Evolutionary conservation across 352 stramenopile species (phyloP), one percentile per base, ranked within the genome.

Genomic region (Pythium biforme): DNA sequence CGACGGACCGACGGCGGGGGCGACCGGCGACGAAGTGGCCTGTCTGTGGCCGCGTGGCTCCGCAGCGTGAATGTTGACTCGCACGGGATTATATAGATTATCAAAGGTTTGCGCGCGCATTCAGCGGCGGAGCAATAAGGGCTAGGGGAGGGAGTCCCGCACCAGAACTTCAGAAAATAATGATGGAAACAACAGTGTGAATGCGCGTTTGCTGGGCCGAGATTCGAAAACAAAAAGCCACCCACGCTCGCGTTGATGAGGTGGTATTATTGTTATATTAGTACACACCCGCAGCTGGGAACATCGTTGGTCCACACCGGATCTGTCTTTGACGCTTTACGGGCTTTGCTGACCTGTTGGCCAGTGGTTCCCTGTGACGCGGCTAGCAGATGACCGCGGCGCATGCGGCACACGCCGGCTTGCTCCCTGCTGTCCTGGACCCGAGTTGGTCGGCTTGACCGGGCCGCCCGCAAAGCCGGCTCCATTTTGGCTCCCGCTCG

Each of bases 51-150:
- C 27, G 37, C 37, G 20, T 40, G 48, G 48, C 48, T 11, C 48
- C 26, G 20, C 26, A 23, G 54, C 43, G 40, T 60, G 51, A 58
- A 59, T 59, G 59, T 60, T 66, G 29, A 55, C 41, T 43, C n/a
- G 50, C 37, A 7, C 12, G 31, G 49, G 29, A 43, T 29, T 55
- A 29, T 20, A 43, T 43, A 1, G 49, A 50, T 61, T 66, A 22
- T 66, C 37, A 49, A 26, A 66, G 59, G 59, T 64, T 41, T 17
- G 39, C 20, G 59, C 59, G 29, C 59, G 59, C 59, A 66, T 66
- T 66, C 59, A 66, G 12, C 31, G 37, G 22, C 34, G 31, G 19
- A 25, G 25, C 40, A 25, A 55, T 19, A 26, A 56, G 49, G 48
- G 48, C 10, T 59, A 60, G 41, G 50, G 51, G 39, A 43, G 19